These are phyloP conservation scores for Vicia sativa DNA, from an alignment of 306 rosid species.

Conservation along the genomic window DNA sequence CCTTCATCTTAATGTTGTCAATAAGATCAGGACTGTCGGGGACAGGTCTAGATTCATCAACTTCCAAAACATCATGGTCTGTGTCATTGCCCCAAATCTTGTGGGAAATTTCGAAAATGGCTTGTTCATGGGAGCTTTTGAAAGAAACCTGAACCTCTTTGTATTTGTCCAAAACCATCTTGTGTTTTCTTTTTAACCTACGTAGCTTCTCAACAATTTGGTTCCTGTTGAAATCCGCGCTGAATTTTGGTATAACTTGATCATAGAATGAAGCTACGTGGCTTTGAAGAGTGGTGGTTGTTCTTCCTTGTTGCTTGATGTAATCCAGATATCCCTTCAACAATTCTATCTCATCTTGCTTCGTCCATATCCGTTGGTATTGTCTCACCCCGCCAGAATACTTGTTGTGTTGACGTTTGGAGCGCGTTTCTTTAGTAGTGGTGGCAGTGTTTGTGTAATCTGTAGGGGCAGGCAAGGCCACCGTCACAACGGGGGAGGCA, in stretches of 20 bases:
- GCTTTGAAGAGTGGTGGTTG: slow-evolving; percentile 40
- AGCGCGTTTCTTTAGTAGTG: slow-evolving; percentile 9
- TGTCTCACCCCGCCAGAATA: slow-evolving; percentile 31
- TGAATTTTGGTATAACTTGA: slow-evolving; percentile 37
- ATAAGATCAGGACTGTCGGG: slow-evolving; percentile 33
- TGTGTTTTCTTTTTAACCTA: slow-evolving; percentile 81
- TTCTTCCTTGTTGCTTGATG: slow-evolving; percentile 31
- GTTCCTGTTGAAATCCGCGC: slow-evolving; percentile 26
- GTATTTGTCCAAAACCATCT: slow-evolving; percentile 50
- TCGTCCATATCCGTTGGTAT: slow-evolving; percentile 54
- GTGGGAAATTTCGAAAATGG: slow-evolving; percentile 74
- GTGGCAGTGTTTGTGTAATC: neutral
- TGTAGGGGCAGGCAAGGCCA: slow-evolving; percentile 28
- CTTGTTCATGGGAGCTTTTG: slow-evolving; percentile 73
- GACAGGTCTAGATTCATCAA: slow-evolving; percentile 44
- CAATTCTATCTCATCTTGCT: slow-evolving; percentile 46
- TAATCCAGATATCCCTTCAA: slow-evolving; percentile 45
- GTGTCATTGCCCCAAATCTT: slow-evolving; percentile 75
- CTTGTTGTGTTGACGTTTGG: slow-evolving; percentile 30
- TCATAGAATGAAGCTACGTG: slow-evolving; percentile 43
- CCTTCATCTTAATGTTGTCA: slow-evolving; percentile 38
- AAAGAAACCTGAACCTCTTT: slow-evolving; percentile 53
- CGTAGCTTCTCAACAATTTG: slow-evolving; percentile 50
- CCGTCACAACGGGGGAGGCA: slow-evolving; percentile 41
- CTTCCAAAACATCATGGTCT: slow-evolving; percentile 36